Evolutionary conservation across 139 green algal species (phyloP), one percentile per base, ranked within the genome.

Genomic region (Chlamydomonas sp.): DNA sequence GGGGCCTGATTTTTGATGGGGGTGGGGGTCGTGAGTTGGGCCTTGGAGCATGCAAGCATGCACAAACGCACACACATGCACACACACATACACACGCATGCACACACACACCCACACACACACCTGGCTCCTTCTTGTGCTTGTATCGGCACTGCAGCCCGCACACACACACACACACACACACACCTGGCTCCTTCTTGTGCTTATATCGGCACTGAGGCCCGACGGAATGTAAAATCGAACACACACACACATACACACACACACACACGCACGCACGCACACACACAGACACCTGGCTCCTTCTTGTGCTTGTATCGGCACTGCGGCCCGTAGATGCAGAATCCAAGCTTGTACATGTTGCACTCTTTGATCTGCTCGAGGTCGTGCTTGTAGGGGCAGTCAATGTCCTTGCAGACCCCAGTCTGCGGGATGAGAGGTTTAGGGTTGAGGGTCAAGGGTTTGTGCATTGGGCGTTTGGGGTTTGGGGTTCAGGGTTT

Each of bases 311-410:
- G 93, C 62, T 91, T 89, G 82, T 96, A 98, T 0, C 93, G 76
- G 76, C 93, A 98, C 26, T 84, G 65, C 1, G 88, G 86, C 6
- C 93, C 93, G 74, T 97, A 96, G 37, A 97, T 95, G 77, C 93
- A 98, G 76, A 98, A 97, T 6, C 93, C 93, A 10, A 98, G 83
- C 66, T 89, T 91, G 84, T 95, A 98, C 93, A 97, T 97, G 83
- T 98, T 97, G 82, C 93, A 98, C 76, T 97, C 92, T 75, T 98
- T 98, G 48, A 98, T 88, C 31, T 97, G 91, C 3, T 97, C 93
- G 30, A 85, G 73, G 34, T 79, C 86, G 81, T 98, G 92, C 81
- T 98, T 98, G 86, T 90, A 98, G 8, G 86, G 85, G 78, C 92
- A 98, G 80, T 96, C 92, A 3, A 77, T 36, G 34, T 87, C 93